Percentiles rank a stretch among this genome's conserved stretches.
These are phyloP conservation scores for Botrytis cinerea DNA, from an alignment of 2,329 filamentous ascomycete genomes.

Conservation along the genomic window DNA sequence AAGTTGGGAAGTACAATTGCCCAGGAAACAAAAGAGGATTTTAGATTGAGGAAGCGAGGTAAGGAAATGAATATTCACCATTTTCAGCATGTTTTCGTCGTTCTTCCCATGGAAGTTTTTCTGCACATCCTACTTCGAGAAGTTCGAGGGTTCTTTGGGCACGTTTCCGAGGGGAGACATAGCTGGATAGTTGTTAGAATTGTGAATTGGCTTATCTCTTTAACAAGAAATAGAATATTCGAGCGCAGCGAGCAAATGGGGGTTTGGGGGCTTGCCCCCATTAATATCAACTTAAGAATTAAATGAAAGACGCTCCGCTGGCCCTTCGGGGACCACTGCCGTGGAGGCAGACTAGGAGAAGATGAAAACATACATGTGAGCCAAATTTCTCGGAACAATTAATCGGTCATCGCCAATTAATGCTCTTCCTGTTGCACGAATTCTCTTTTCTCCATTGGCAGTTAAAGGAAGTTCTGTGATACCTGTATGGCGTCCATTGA, in stretches of 20 bases:
- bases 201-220: background rate
- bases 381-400: conserved; percentile 79
- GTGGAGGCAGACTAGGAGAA: conserved; percentile 3
- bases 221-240: background rate
- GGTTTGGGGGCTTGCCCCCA: conserved; percentile 5
- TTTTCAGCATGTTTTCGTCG: conserved; percentile 46
- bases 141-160: conserved; percentile 91
- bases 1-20: background rate
- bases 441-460: conserved; percentile 73
- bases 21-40: fast-evolving
- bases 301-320: background rate
- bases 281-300: background rate
- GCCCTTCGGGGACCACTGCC: conserved; percentile 1
- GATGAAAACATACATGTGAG: conserved; percentile 68
- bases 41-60: background rate
- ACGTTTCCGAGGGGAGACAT: conserved; percentile 82
- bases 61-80: background rate
- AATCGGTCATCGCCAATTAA: conserved; percentile 81
- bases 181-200: conserved; percentile 49
- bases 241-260: conserved; percentile 9
- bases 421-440: conserved; percentile 76
- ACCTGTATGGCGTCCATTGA: conserved; percentile 82
- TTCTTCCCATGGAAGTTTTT: conserved; percentile 69
- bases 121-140: conserved; percentile 70
- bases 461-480: conserved; percentile 85